Conservation (phyloP, 2,329 filamentous ascomycete genomes). For the Colletotrichum sp. region DNA sequence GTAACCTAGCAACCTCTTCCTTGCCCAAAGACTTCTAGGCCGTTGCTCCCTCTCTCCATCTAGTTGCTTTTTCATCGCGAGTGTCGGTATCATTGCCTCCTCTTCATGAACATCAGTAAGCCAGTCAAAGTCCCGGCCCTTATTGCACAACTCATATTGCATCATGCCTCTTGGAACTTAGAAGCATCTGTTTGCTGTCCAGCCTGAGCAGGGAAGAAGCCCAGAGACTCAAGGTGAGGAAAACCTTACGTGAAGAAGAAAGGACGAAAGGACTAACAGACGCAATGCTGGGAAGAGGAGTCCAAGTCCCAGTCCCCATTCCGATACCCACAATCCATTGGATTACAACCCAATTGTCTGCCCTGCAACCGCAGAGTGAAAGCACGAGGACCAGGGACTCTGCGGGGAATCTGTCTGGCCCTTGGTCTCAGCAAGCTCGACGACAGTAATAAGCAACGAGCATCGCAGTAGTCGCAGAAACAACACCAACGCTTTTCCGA, state of each 20-base stretch:
- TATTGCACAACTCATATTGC: neutral
- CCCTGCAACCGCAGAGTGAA: neutral
- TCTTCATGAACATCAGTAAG: neutral
- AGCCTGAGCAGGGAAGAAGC: neutral
- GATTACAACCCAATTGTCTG: neutral
- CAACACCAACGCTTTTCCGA: neutral
- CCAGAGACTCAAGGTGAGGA: constrained; percentile 3
- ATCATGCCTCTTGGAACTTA: neutral
- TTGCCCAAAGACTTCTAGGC: neutral
- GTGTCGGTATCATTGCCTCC: neutral
- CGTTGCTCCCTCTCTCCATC: neutral
- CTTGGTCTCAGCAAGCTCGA: neutral
- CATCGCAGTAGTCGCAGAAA: neutral
- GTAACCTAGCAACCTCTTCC: neutral
- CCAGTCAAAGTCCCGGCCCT: neutral
- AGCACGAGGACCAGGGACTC: neutral
- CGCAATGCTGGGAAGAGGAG: neutral
- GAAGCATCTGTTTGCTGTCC: neutral
- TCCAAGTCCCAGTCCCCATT: neutral
- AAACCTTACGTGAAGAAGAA: constrained; percentile 5
- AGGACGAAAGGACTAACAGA: neutral
- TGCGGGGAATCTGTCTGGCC: neutral
- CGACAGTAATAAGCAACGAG: neutral
- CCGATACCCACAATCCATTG: neutral
- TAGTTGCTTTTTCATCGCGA: neutral